Percentiles rank a stretch among this genome's conserved stretches.
Conservation (phyloP, 495 filamentous ascomycete genomes). For the Pseudoneurospora amorphoporcata region DNA sequence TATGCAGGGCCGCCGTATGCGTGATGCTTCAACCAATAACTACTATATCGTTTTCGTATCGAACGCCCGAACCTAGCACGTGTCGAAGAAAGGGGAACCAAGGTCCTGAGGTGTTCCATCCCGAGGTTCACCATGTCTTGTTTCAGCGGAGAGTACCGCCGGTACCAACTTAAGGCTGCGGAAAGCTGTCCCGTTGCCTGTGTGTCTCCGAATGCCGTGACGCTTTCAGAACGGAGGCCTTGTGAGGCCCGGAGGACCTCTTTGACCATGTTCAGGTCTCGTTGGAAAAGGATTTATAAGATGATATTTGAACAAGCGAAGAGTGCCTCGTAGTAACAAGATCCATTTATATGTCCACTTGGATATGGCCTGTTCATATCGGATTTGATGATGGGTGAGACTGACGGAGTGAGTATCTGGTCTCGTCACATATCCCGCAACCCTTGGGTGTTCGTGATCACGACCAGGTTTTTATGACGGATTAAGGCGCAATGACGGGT, state of each 20-base stretch:
- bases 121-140: background rate
- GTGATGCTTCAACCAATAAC: background rate
- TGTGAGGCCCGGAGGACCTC: background rate
- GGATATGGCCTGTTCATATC: background rate
- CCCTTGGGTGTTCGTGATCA: background rate
- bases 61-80: background rate
- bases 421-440: background rate
- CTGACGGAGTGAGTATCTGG: background rate
- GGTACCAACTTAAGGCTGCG: background rate
- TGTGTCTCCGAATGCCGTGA: background rate
- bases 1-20: background rate
- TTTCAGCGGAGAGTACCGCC: background rate
- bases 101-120: background rate
- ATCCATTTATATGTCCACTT: background rate
- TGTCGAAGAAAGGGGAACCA: background rate
- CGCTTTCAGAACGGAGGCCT: background rate
- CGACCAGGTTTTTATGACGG: background rate
- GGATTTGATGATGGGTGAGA: background rate
- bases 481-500: background rate
- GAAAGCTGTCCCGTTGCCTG: background rate
- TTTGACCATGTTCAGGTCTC: background rate
- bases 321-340: background rate
- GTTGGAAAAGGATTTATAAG: background rate
- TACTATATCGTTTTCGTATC: background rate
- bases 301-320: background rate